A percentile compares a stretch with the other conserved stretches of the same genome.
phyloP scores from a whole-genome alignment of 2,329 filamentous ascomycete genomes.

The Neodidymelliopsis sp. region DNA sequence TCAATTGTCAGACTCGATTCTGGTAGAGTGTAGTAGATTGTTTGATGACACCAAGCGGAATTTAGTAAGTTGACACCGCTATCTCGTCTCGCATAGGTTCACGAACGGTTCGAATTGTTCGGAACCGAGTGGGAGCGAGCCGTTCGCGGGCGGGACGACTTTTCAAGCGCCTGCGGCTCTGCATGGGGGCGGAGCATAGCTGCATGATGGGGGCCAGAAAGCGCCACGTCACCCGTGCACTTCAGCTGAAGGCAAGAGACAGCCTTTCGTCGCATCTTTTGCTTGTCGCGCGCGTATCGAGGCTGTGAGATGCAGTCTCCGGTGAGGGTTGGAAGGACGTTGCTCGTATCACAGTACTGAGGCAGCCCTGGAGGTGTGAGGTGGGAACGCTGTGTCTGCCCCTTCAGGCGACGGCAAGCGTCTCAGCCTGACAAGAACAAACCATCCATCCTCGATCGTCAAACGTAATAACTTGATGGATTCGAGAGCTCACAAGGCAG shows the following conservation, averaged over 20 bases:
- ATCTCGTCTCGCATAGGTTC: not conserved
- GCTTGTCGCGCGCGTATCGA: constrained; percentile 21
- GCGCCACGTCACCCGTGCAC: constrained; percentile 32
- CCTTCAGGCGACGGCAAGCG: not conserved
- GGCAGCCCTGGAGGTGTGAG: constrained; percentile 2
- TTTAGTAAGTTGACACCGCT: not conserved
- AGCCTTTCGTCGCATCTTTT: constrained; percentile 18
- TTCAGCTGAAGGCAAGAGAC: constrained; percentile 12
- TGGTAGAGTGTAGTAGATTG: too few species aligned
- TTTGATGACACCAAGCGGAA: not conserved
- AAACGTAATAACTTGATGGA: too few species aligned
- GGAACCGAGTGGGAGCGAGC: constrained; percentile 17
- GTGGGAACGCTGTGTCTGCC: not conserved
- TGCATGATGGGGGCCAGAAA: constrained; percentile 27
- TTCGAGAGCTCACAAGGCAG: too few species aligned
- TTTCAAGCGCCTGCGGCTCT: constrained; percentile 31
- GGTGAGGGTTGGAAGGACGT: not conserved
- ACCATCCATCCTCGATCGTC: not conserved
- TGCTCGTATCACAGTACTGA: constrained; percentile 1
- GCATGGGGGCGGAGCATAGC: constrained; percentile 29
- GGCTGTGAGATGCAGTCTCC: constrained; percentile 8
- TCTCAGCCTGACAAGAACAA: not conserved
- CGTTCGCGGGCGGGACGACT: constrained; percentile 16
- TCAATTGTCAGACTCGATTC: too few species aligned
- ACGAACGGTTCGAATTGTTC: constrained; percentile 1